These are phyloP conservation scores for Cryptosporidium baileyi DNA, from an alignment of 169 alveolate species.

Conservation along the genomic window DNA sequence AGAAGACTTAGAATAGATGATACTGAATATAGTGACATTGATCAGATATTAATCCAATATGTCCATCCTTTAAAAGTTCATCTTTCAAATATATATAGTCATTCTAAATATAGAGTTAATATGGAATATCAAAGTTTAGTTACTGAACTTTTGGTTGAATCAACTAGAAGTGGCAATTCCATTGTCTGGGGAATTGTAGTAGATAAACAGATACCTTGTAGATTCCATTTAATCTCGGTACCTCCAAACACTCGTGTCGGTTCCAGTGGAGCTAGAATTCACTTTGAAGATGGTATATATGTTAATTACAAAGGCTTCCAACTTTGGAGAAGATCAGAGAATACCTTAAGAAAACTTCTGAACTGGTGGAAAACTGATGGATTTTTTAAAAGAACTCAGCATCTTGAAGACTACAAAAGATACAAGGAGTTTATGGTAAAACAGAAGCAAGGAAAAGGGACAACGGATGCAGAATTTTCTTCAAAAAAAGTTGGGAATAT, in stretches of 20 bases:
- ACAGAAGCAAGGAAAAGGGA: conserved; percentile 55
- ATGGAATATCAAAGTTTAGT: conserved; percentile 63
- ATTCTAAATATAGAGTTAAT: conserved; percentile 46
- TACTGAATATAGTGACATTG: conserved; percentile 42
- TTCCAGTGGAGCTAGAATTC: conserved; percentile 66
- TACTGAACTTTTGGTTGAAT: conserved; percentile 41
- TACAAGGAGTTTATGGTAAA: conserved; percentile 62
- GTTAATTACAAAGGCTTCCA: conserved; percentile 50
- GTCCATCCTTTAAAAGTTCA: conserved; percentile 63
- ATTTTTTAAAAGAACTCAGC: conserved; percentile 18
- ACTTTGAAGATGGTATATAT: conserved; percentile 59
- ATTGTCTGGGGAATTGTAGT: conserved; percentile 64
- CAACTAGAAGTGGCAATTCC: conserved; percentile 58
- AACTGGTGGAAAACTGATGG: conserved; percentile 70
- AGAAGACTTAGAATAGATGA: conserved; percentile 52
- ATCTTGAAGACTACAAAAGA: conserved; percentile 55
- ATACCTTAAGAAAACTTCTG: conserved; percentile 40
- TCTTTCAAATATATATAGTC: conserved; percentile 27
- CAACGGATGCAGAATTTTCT: neutral
- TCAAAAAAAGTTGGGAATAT: neutral
- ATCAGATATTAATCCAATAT: conserved; percentile 57
- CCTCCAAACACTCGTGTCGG: conserved; percentile 66
- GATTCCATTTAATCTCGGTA: conserved; percentile 64
- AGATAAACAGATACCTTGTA: conserved; percentile 67
- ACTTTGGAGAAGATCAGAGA: conserved; percentile 55